A percentile compares a stretch with the other conserved stretches of the same genome.
phyloP scores from a whole-genome alignment of 192 early-diverging fungal species.

The Coemansia sp. region DNA sequence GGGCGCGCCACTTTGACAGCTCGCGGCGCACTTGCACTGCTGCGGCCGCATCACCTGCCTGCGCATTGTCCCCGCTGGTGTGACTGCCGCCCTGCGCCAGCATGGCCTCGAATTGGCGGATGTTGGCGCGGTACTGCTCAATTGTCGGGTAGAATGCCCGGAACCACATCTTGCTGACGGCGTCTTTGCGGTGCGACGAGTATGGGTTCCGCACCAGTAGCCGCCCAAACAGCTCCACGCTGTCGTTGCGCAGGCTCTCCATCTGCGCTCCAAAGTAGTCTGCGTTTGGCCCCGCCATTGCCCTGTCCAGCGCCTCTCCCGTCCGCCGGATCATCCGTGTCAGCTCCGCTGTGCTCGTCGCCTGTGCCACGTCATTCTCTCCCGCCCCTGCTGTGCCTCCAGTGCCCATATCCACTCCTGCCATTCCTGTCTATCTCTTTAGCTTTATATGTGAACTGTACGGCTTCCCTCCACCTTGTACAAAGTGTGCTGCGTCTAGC shows the following conservation, averaged over 20 bases:
- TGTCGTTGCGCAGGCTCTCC: constrained; percentile 36
- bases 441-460: not conserved
- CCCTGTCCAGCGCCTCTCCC: constrained; percentile 27
- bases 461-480: no score
- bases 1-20: constrained; percentile 36
- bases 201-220: constrained; percentile 45
- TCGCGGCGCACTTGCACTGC: constrained; percentile 22
- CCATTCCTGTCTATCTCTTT: constrained; percentile 1
- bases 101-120: constrained; percentile 26
- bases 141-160: constrained; percentile 38
- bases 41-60: not conserved
- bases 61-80: not conserved
- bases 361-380: constrained; percentile 9
- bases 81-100: not conserved
- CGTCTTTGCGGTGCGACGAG: constrained; percentile 47
- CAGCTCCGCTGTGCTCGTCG: constrained; percentile 41
- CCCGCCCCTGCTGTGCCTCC: not conserved
- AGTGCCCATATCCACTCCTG: not conserved
- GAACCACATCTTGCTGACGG: constrained; percentile 47
- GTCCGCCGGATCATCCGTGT: constrained; percentile 35
- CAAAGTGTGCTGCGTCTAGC: no score
- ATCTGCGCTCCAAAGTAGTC: constrained; percentile 35
- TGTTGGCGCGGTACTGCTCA: constrained; percentile 44
- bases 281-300: constrained; percentile 13
- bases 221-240: constrained; percentile 41